Percentiles rank a stretch among this genome's conserved stretches.
Conservation (phyloP, 768 basidiomycete genomes). For the Kondoa malvinella region DNA sequence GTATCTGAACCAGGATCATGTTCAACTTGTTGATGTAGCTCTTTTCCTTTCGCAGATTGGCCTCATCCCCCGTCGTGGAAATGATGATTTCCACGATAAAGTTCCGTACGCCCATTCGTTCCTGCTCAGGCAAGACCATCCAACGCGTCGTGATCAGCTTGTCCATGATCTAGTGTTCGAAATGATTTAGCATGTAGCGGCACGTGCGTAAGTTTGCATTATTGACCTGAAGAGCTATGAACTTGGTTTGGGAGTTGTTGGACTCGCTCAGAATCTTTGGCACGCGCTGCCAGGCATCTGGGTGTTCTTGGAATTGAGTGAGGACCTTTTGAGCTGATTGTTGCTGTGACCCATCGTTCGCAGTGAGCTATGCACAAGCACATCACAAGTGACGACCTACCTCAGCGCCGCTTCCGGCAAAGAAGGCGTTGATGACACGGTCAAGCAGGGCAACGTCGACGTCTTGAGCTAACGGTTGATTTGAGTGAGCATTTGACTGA, state of each 20-base stretch:
- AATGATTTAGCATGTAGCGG: neutral
- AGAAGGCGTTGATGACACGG: conserved; percentile 81
- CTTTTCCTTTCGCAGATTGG: conserved; percentile 74
- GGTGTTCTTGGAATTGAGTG: conserved; percentile 89
- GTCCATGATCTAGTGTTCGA: conserved; percentile 50
- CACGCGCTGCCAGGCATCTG: conserved; percentile 92
- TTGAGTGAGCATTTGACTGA: conserved; percentile 29
- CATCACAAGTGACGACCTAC: conserved; percentile 35
- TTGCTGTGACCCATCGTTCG: conserved; percentile 44
- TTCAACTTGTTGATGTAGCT: conserved; percentile 91
- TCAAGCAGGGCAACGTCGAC: conserved; percentile 87
- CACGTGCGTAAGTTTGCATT: neutral
- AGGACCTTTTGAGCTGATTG: conserved; percentile 82
- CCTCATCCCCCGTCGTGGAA: conserved; percentile 59
- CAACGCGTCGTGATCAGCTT: conserved; percentile 85
- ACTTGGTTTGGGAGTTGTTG: conserved; percentile 72
- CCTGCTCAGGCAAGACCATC: conserved; percentile 87
- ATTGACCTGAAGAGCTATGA: conserved; percentile 61
- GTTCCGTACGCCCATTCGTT: conserved; percentile 87
- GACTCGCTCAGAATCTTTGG: conserved; percentile 80
- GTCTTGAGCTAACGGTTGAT: conserved; percentile 38
- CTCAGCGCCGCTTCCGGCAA: conserved; percentile 66
- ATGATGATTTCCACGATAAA: conserved; percentile 83
- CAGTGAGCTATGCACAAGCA: neutral
- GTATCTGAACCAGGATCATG: conserved; percentile 83